These are phyloP conservation scores for Solanum commersonii DNA, from an alignment of 257 asterid genomes.

Conservation along the genomic window DNA sequence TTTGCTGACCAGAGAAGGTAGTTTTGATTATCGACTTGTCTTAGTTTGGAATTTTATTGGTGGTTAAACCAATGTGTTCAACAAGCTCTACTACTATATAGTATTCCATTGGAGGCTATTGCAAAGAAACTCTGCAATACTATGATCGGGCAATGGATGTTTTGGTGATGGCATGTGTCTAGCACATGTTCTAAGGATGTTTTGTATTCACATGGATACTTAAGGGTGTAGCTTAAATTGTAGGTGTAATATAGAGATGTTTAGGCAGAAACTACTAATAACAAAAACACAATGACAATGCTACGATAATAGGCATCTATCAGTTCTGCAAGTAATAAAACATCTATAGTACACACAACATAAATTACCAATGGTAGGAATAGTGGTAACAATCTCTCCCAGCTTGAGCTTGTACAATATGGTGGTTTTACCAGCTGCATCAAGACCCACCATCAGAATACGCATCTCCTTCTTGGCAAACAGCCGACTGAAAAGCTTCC, in stretches of 20 bases:
- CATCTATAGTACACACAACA: not conserved
- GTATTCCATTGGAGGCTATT: not conserved
- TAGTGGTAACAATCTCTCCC: conserved; percentile 75
- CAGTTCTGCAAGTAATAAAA: not conserved
- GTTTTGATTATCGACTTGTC: not conserved
- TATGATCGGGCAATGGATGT: not conserved
- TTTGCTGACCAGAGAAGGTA: not conserved
- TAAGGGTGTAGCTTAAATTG: not conserved
- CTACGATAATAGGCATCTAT: not conserved
- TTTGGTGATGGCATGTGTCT: not conserved
- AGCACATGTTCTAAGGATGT: not conserved
- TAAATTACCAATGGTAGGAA: conserved; percentile 65
- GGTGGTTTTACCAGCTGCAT: conserved; percentile 85
- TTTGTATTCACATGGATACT: not conserved
- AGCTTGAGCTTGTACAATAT: conserved; percentile 77
- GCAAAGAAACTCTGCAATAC: not conserved
- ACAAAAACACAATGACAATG: not conserved
- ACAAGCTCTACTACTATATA: not conserved
- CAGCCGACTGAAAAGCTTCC: conserved; percentile 66
- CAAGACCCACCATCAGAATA: conserved; percentile 79
- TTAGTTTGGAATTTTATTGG: not conserved
- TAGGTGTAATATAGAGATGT: not conserved
- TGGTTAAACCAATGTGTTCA: not conserved
- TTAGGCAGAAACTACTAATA: not conserved
- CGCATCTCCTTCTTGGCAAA: conserved; percentile 84